Base-by-base conservation (phyloP, 345 rosid genomes). In the Nephelium lappaceum region DNA sequence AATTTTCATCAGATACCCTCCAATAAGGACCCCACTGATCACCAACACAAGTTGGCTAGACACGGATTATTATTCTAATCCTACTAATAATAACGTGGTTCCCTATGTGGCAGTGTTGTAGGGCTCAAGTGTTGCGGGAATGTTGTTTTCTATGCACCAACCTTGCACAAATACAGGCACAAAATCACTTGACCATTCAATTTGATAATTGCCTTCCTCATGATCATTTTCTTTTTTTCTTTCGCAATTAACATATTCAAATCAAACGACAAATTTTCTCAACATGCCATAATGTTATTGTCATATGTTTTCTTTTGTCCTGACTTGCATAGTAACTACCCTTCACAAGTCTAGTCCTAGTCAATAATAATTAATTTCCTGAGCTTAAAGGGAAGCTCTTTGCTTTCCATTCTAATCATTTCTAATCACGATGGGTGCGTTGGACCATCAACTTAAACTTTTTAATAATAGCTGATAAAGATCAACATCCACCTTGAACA, bases 31-130 rank as follows among this genome's bases (percentile, higher is more conserved):
- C 77, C 53, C 76, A 6, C 6, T 51, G 58, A 69, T 53, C 66
- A 69, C 42, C 58, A 6, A 21, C 27, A 38, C 67, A 47, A 38
- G 45, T 80, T 67, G 49, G 61, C 65, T 27, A 49, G 27, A 27
- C 19, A 67, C 36, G 6, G 12, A 16, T 58, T 47, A 12, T 73
- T 21, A 51, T 11, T 45, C 41, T 25, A 55, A 76, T 42, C 61
- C 58, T 8, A 55, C 24, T 5, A 61, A 31, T 74, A 27, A 74
- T 58, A 43, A 14, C 38, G 38, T 69, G 63, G 70, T 45, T 70
- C 79, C 62, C 79, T 61, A 15, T 23, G 5, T 51, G 72, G 49
- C 57, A 41, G 66, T 24, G 67, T 39, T 74, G 79, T 80, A 70
- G 76, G 72, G 67, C 31, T 65, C 58, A 51, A 11, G 11, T 61